Conservation (phyloP, 768 basidiomycete species). For the Boletus rex-veris region DNA sequence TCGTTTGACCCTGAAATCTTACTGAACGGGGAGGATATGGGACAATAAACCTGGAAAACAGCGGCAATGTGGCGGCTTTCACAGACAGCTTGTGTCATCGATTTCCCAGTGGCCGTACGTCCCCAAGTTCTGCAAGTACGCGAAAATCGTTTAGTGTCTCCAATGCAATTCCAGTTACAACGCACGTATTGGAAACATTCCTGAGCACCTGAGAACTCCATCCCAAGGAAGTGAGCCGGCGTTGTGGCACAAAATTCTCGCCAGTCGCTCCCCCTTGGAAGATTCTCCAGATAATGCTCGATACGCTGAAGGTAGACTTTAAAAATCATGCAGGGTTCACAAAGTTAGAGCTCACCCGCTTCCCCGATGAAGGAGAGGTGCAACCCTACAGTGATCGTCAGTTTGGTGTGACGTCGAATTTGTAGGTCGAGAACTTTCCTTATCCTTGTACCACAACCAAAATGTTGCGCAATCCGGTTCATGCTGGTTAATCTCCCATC, state of each 20-base stretch:
- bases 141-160: not conserved
- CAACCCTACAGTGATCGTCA: constrained; percentile 17
- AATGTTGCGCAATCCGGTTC: constrained; percentile 29
- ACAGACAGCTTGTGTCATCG: constrained; percentile 14
- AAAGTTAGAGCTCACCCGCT: constrained; percentile 14
- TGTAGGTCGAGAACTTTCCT: constrained; percentile 9
- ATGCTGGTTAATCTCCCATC: constrained; percentile 24
- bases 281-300: constrained; percentile 29
- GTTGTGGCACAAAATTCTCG: constrained; percentile 33
- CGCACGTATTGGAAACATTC: constrained; percentile 23
- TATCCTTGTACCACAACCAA: constrained; percentile 30
- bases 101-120: constrained; percentile 26
- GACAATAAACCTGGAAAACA: too few species aligned
- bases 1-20: too few species aligned
- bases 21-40: too few species aligned
- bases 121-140: constrained; percentile 11
- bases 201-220: constrained; percentile 24
- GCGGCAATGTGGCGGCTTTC: not conserved
- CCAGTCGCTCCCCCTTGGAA: constrained; percentile 29
- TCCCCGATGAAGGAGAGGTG: constrained; percentile 20
- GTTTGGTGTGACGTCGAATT: not conserved
- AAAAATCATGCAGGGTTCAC: not conserved
- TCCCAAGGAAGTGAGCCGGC: constrained; percentile 22
- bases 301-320: constrained; percentile 17
- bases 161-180: not conserved